phyloP scores from a whole-genome alignment of 192 early-diverging fungal genomes.

The Rhizoclosmatium globosum region DNA sequence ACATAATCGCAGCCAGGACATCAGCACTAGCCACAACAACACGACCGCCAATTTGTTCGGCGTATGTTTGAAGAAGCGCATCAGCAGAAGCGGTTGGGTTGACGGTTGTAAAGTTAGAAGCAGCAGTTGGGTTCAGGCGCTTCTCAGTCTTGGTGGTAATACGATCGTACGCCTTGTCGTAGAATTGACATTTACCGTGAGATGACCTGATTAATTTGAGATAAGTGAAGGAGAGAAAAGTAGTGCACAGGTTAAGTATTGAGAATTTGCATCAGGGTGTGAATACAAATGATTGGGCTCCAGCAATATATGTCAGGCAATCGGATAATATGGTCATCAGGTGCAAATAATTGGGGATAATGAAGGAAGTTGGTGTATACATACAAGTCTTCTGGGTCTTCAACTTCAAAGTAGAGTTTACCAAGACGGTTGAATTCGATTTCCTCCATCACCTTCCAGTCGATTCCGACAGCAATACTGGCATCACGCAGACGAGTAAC shows the following conservation, averaged over 20 bases:
- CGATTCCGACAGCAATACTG: slow-evolving; percentile 82
- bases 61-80: slow-evolving; percentile 69
- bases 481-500: slow-evolving; percentile 83
- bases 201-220: slow-evolving; percentile 55
- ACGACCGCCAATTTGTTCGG: slow-evolving; percentile 50
- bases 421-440: slow-evolving; percentile 90
- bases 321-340: slow-evolving; percentile 45
- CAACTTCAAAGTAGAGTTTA: slow-evolving; percentile 81
- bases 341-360: not conserved
- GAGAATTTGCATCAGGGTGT: slow-evolving; percentile 28
- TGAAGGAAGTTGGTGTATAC: slow-evolving; percentile 34
- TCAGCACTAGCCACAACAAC: slow-evolving; percentile 91
- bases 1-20: slow-evolving; percentile 92
- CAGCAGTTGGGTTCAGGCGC: slow-evolving; percentile 58
- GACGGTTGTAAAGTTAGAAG: slow-evolving; percentile 70
- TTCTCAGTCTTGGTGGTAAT: slow-evolving; percentile 82
- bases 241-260: not conserved
- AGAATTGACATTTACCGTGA: slow-evolving; percentile 78
- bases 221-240: slow-evolving; percentile 28
- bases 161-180: slow-evolving; percentile 88
- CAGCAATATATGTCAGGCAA: slow-evolving; percentile 24
- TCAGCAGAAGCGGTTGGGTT: slow-evolving; percentile 89
- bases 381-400: slow-evolving; percentile 83
- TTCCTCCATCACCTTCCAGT: slow-evolving; percentile 95
- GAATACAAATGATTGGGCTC: slow-evolving; percentile 36